Evolutionary conservation across 148 eudicot species (phyloP).

Genomic region (Linanthus parryae): DNA sequence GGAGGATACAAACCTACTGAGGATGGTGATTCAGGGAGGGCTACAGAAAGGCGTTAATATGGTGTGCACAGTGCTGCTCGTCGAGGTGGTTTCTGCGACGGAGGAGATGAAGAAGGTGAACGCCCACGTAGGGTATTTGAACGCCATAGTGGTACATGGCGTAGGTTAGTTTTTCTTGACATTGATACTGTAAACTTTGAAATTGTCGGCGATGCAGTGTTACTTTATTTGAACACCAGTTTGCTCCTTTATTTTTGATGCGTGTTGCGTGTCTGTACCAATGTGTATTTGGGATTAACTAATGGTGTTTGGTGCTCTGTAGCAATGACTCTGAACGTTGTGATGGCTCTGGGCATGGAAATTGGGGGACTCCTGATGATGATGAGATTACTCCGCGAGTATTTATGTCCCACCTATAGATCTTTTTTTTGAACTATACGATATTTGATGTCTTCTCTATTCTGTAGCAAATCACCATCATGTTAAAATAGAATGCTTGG

Average conservation of each 20-base stretch:
- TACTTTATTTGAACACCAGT: no score
- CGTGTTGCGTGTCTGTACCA: no score
- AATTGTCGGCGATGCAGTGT: no score
- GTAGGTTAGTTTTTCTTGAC: slow-evolving; percentile 36
- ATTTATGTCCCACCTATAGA: neutral
- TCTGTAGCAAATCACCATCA: slow-evolving; percentile 39
- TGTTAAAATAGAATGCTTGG: slow-evolving; percentile 73
- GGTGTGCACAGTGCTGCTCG: slow-evolving; percentile 62
- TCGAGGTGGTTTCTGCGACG: slow-evolving; percentile 56
- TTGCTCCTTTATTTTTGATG: no score
- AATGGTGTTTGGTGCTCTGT: neutral
- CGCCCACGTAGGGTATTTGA: slow-evolving; percentile 54
- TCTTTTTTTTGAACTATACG: neutral
- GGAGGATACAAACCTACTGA: slow-evolving; percentile 38
- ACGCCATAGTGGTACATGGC: slow-evolving; percentile 71
- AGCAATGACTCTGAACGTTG: slow-evolving; percentile 76
- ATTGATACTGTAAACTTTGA: no score
- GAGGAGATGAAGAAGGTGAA: slow-evolving; percentile 57
- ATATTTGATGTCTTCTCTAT: neutral
- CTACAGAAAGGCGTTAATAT: slow-evolving; percentile 48
- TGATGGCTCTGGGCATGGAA: slow-evolving; percentile 88
- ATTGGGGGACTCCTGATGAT: slow-evolving; percentile 79
- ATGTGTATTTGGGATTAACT: neutral
- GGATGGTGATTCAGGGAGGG: slow-evolving; percentile 34
- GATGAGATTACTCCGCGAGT: slow-evolving; percentile 70